phyloP scores from a whole-genome alignment of 139 green algal genomes.

The Tetratostichococcus sp. region DNA sequence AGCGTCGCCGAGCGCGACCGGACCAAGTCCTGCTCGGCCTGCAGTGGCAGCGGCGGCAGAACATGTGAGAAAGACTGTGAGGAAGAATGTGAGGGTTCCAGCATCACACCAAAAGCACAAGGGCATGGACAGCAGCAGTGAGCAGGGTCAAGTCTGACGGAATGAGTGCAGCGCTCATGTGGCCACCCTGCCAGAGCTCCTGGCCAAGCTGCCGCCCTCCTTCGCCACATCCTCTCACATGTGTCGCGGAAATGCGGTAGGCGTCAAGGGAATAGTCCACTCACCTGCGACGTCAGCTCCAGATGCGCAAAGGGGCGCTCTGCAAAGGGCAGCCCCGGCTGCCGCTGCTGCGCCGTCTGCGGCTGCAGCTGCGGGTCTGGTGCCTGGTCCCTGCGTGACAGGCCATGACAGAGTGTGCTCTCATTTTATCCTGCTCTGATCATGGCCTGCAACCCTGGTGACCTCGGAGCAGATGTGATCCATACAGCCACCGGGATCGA shows the following conservation, averaged over 20 bases:
- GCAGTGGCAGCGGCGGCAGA: constrained; percentile 5
- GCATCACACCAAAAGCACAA: no score
- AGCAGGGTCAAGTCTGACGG: no score
- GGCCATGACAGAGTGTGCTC: constrained; percentile 5
- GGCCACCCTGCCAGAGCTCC: no score
- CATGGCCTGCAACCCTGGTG: no score
- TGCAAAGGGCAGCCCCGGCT: constrained; percentile 15
- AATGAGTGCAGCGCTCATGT: no score
- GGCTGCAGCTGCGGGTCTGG: constrained; percentile 5
- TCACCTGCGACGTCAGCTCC: not conserved
- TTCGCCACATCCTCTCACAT: not conserved
- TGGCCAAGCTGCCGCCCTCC: no score
- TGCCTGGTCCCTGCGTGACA: not conserved
- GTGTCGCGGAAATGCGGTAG: not conserved
- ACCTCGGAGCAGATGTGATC: no score
- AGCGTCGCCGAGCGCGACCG: constrained; percentile 27
- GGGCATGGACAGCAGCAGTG: no score
- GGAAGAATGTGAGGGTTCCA: no score
- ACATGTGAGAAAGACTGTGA: no score
- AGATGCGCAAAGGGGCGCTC: constrained; percentile 2
- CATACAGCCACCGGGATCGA: no score
- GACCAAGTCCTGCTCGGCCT: constrained; percentile 34
- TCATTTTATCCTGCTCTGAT: no score
- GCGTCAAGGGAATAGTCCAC: not conserved
- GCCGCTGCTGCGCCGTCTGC: not conserved